These are phyloP conservation scores for Rhinocladiella similis DNA, from an alignment of 2,329 filamentous ascomycete genomes.

Conservation along the genomic window DNA sequence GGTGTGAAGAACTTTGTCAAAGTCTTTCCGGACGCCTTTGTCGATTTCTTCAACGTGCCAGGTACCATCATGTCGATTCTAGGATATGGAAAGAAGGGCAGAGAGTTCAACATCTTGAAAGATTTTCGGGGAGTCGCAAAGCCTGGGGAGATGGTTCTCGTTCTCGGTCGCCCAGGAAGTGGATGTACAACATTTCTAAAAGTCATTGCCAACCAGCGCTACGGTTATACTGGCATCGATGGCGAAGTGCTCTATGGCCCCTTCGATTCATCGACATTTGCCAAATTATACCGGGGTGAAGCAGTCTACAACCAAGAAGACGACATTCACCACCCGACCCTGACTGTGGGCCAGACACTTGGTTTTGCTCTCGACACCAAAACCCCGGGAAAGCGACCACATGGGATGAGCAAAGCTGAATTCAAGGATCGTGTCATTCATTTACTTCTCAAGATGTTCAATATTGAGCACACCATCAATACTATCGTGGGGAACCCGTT, in stretches of 20 bases:
- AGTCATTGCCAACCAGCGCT: slow-evolving; percentile 66
- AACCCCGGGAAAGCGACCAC: slow-evolving; percentile 75
- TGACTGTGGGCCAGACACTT: slow-evolving; percentile 85
- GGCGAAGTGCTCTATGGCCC: slow-evolving; percentile 78
- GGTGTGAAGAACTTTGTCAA: slow-evolving; percentile 70
- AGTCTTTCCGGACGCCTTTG: slow-evolving; percentile 76
- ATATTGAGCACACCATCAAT: slow-evolving; percentile 82
- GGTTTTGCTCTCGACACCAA: slow-evolving; percentile 84
- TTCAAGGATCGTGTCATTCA: slow-evolving; percentile 76
- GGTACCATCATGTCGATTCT: slow-evolving; percentile 64
- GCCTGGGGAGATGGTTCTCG: slow-evolving; percentile 86
- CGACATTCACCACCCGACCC: slow-evolving; percentile 78
- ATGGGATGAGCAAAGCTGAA: slow-evolving; percentile 68
- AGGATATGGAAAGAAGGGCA: slow-evolving; percentile 66
- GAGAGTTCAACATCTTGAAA: slow-evolving; percentile 72
- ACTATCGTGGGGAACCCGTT: slow-evolving; percentile 84
- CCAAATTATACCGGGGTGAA: slow-evolving; percentile 72
- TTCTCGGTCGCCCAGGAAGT: slow-evolving; percentile 74
- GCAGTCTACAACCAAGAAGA: slow-evolving; percentile 85
- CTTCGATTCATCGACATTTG: slow-evolving; percentile 69
- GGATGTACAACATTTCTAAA: slow-evolving; percentile 71
- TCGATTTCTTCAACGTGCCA: slow-evolving; percentile 74
- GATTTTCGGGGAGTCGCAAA: slow-evolving; percentile 66
- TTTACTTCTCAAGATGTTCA: slow-evolving; percentile 85
- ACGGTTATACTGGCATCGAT: slow-evolving; percentile 59